Conservation (phyloP, 768 basidiomycete genomes). For the Crassisporium funariophilum region DNA sequence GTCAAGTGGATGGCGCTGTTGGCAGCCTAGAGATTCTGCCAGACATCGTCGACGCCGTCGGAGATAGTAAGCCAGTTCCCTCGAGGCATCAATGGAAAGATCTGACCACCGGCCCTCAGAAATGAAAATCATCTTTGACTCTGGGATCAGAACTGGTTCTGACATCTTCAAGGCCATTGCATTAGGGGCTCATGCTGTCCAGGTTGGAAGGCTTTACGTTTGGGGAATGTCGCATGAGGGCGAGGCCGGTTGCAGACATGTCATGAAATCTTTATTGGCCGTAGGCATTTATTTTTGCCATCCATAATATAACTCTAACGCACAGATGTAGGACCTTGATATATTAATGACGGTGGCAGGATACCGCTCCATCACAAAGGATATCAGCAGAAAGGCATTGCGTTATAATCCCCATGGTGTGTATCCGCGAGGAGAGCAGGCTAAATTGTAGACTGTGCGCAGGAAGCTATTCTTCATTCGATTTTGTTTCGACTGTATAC, state of each 20-base stretch:
- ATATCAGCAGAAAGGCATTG: constrained; percentile 37
- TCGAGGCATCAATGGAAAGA: neutral
- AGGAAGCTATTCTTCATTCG: too few relatives aligned
- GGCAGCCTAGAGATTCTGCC: constrained; percentile 51
- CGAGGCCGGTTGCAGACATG: constrained; percentile 53
- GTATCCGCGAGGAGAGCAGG: constrained; percentile 33
- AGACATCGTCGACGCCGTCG: constrained; percentile 53
- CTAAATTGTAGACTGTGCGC: too few relatives aligned
- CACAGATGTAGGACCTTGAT: constrained; percentile 46
- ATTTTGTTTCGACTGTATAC: too few relatives aligned
- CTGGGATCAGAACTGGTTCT: constrained; percentile 51
- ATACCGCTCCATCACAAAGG: constrained; percentile 33
- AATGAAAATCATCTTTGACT: constrained; percentile 55
- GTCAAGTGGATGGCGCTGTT: constrained; percentile 60
- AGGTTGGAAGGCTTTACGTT: constrained; percentile 50
- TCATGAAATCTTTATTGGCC: constrained; percentile 53
- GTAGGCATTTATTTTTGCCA: too few relatives aligned
- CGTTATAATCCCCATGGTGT: constrained; percentile 35
- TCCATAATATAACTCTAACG: too few relatives aligned
- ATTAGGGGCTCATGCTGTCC: constrained; percentile 54
- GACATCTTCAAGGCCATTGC: constrained; percentile 62
- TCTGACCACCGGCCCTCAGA: constrained; percentile 23
- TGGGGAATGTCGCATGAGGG: constrained; percentile 57
- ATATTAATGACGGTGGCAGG: constrained; percentile 47
- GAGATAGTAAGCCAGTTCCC: constrained; percentile 38